phyloP scores from a whole-genome alignment of 352 stramenopile species.

The Pythium plurisporium region DNA sequence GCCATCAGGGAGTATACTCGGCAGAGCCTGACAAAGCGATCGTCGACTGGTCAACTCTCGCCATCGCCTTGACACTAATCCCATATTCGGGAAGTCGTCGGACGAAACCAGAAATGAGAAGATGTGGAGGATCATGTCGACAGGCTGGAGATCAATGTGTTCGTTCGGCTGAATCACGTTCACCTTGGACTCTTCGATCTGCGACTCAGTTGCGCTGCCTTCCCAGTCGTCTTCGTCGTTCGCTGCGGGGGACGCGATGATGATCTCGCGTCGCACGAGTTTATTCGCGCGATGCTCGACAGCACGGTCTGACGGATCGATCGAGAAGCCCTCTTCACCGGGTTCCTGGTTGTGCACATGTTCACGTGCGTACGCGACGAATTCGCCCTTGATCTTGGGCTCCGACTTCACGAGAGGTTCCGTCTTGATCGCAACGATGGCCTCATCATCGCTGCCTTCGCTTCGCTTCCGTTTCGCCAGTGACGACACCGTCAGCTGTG shows the following conservation, averaged over 20 bases:
- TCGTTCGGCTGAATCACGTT: conserved; percentile 41
- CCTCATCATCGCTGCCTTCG: conserved; percentile 3
- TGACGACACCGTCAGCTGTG: not conserved
- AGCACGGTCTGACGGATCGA: conserved; percentile 76
- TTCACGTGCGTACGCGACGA: conserved; percentile 71
- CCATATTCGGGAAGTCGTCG: conserved; percentile 67
- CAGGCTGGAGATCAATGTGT: conserved; percentile 81
- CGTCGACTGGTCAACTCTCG: conserved; percentile 65
- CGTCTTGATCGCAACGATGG: conserved; percentile 9
- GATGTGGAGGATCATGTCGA: conserved; percentile 86
- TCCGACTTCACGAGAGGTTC: conserved; percentile 20
- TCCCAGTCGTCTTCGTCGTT: conserved; percentile 82
- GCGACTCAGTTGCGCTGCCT: conserved; percentile 25
- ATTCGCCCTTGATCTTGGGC: conserved; percentile 24
- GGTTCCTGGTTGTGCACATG: conserved; percentile 77
- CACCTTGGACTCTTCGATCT: conserved; percentile 31
- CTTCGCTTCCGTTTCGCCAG: conserved; percentile 18
- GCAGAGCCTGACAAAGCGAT: conserved; percentile 66
- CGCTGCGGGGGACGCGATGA: conserved; percentile 73
- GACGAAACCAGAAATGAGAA: conserved; percentile 81
- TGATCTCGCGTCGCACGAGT: conserved; percentile 76
- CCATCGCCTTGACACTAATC: conserved; percentile 75
- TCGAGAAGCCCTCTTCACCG: conserved; percentile 80
- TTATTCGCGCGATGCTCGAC: conserved; percentile 84
- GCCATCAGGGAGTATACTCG: conserved; percentile 62